These are phyloP conservation scores for Oryza punctata DNA, from an alignment of 176 grass and related monocot genomes.

Conservation along the genomic window DNA sequence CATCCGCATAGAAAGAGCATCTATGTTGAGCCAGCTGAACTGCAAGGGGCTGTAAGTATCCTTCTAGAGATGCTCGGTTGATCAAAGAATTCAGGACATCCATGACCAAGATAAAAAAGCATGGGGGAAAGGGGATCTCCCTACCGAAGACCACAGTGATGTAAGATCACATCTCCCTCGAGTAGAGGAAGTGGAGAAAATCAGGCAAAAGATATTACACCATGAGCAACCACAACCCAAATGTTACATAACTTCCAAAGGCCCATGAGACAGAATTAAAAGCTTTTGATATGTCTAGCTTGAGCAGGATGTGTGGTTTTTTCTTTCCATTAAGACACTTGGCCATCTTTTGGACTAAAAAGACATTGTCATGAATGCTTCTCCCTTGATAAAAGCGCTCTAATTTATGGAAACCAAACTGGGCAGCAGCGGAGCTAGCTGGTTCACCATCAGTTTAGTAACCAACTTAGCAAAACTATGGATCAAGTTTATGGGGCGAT, in stretches of 20 bases:
- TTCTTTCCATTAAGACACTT: no score
- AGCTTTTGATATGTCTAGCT: no score
- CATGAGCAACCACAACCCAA: no score
- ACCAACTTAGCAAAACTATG: not conserved
- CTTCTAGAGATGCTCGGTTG: not conserved
- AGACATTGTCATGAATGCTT: not conserved
- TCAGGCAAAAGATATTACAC: no score
- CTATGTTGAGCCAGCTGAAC: not conserved
- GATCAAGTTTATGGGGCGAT: not conserved
- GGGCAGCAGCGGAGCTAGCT: not conserved
- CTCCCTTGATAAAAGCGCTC: not conserved
- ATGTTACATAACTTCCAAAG: no score
- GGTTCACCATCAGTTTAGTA: no score
- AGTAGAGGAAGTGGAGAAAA: no score
- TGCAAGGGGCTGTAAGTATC: not conserved
- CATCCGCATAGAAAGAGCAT: not conserved
- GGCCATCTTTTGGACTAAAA: no score
- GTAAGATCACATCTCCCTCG: no score
- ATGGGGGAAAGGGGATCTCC: not conserved
- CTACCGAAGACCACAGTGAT: not conserved
- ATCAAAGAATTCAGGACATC: not conserved
- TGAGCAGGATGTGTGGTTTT: no score
- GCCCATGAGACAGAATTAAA: no score
- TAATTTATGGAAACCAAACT: not conserved
- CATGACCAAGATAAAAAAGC: not conserved